Evolutionary conservation across 257 asterid species (phyloP).

Genomic region (Scutellaria barbata): DNA sequence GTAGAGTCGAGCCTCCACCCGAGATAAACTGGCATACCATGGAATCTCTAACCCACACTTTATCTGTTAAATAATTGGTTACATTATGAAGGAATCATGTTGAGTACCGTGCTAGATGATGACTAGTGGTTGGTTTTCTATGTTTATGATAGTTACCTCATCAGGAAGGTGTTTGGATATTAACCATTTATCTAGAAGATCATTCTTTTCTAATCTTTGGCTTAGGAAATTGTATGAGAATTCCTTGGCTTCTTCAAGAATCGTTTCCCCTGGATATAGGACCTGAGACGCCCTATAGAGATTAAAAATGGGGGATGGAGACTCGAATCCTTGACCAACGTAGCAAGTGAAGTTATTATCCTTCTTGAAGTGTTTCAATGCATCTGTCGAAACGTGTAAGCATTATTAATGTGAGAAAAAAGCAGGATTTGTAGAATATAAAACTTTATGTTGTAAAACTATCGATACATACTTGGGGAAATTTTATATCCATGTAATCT

Average conservation of each 20-base stretch:
- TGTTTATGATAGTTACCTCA: slow-evolving; percentile 41
- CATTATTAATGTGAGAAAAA: slow-evolving; percentile 34
- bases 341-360: slow-evolving; percentile 46
- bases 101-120: too few relatives aligned
- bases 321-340: slow-evolving; percentile 47
- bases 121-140: too few relatives aligned
- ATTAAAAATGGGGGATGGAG: slow-evolving; percentile 48
- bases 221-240: slow-evolving; percentile 39
- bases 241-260: slow-evolving; percentile 52
- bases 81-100: too few relatives aligned
- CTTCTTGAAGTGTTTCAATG: slow-evolving; percentile 46
- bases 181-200: slow-evolving; percentile 52
- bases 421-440: not conserved
- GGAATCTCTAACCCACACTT: slow-evolving; percentile 41
- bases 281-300: slow-evolving; percentile 55
- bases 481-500: slow-evolving; percentile 52
- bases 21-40: slow-evolving; percentile 48
- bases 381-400: slow-evolving; percentile 34
- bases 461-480: slow-evolving; percentile 37
- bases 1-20: slow-evolving; percentile 41
- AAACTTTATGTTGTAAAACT: not conserved
- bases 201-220: slow-evolving; percentile 25
- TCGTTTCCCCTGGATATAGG: slow-evolving; percentile 51
- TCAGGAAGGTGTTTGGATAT: slow-evolving; percentile 46
- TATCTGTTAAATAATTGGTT: slow-evolving; percentile 6